Conservation (phyloP, 495 filamentous ascomycete genomes). For the Glarea lozoyensis region DNA sequence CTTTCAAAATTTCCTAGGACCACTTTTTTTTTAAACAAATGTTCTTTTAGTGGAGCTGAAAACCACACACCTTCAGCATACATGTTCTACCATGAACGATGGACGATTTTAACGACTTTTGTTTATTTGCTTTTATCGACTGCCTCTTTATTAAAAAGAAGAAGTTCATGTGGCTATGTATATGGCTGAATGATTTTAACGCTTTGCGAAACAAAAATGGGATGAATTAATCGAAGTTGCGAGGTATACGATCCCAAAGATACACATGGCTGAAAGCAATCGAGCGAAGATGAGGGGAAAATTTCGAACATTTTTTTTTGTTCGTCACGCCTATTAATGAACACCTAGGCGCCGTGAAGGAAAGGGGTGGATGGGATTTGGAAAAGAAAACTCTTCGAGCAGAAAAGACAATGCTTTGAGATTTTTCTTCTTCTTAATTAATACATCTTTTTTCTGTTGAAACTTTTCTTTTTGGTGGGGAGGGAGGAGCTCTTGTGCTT, state of each 20-base stretch:
- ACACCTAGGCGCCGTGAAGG: no score
- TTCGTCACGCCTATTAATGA: slow-evolving; percentile 8
- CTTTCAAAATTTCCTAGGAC: slow-evolving; percentile 10
- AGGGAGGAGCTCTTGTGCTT: no score
- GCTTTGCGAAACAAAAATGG: slow-evolving; percentile 14
- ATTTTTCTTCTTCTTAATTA: no score
- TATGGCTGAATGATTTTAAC: slow-evolving; percentile 22
- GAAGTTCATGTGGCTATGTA: slow-evolving; percentile 8
- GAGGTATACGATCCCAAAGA: slow-evolving; percentile 11
- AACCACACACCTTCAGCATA: slow-evolving; percentile 15
- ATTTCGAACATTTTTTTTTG: no score
- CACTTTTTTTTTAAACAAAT: slow-evolving; percentile 22
- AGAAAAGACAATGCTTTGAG: no score
- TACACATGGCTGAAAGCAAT: no score
- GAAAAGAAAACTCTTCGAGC: no score
- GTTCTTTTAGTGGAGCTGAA: slow-evolving; percentile 20
- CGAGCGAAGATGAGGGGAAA: slow-evolving; percentile 6
- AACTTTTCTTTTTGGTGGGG: no score
- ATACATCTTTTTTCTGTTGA: no score
- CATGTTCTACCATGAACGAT: slow-evolving; percentile 20
- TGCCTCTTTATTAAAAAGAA: no score
- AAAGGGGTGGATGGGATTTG: no score
- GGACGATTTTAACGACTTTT: slow-evolving; percentile 22
- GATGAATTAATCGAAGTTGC: slow-evolving; percentile 13
- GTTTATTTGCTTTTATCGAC: no score